Base-by-base conservation (phyloP, 1,139 yeast genomes). In the Pichia sp. region DNA sequence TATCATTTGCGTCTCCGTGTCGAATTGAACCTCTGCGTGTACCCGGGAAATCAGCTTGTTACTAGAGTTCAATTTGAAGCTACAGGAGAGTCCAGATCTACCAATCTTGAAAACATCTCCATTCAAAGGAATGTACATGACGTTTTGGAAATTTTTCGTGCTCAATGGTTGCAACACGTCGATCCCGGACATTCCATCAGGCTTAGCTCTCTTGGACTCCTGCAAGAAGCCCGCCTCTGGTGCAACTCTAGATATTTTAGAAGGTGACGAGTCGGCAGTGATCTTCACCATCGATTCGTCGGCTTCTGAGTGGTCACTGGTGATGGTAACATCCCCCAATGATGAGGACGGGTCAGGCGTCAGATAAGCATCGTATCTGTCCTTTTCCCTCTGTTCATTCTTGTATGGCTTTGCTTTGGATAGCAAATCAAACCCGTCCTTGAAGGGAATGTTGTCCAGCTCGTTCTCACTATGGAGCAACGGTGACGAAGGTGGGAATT, bases 41-140 rank as follows among this genome's bases (percentile, higher is more conserved):
- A 78, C 75, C 55, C 96, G 78, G 8, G 95, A 87, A 38, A 89
- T 80, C 47, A 77, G 76, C 65, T 82, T 82, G 66, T 86, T 78
- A 49, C 72, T 79, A 4, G 70, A 71, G 48, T 83, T 72, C 49
- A 79, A 72, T 56, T 85, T 72, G 54, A 79, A 79, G 62, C 80
- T 80, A 56, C 81, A 85, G 19, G 83, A 72, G 65, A 78, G 75
- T 15, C 89, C 81, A 5, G 90, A 84, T 59, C 95, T 75, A 7
- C 95, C 95, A 56, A 87, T 70, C 8, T 71, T 69, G 34, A 75
- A 47, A 15, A 36, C 16, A 26, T 53, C 54, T 16, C 59, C 60
- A 45, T 50, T 51, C 4, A 55, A 23, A 23, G 59, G 57, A 23
- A 61, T 45, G 26, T 55, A 29, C n/a, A 61, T 51, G 10, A 61